Percentiles rank a stretch among this genome's conserved stretches.
Evolutionary conservation across 805 yeast species (phyloP).

Genomic region (Isabelozyma gotoi): DNA sequence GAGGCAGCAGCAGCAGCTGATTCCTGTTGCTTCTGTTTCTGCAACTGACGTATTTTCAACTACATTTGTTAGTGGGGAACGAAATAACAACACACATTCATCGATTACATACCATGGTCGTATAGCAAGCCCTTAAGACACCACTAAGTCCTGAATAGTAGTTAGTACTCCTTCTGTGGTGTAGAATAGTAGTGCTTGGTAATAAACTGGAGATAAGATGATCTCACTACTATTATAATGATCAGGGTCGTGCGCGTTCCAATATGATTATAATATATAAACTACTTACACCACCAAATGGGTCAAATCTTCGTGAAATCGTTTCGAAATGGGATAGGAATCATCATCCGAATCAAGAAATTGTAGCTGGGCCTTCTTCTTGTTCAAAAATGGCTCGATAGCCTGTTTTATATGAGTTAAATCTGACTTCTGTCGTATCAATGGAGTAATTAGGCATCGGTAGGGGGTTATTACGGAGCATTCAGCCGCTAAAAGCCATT

Average conservation of each 20-base stretch:
- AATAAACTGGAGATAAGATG: no score
- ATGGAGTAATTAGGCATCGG: slow-evolving; percentile 1
- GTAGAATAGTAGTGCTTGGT: no score
- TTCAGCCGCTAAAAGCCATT: slow-evolving; percentile 7
- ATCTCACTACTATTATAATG: background rate
- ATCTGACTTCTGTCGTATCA: background rate
- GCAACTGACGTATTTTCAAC: slow-evolving; percentile 61
- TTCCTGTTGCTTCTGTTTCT: slow-evolving; percentile 55
- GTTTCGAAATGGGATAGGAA: background rate
- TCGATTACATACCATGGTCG: background rate
- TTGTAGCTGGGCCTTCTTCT: background rate
- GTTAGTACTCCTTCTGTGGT: background rate
- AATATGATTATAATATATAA: no score
- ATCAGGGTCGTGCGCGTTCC: background rate
- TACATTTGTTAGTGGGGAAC: slow-evolving; percentile 16
- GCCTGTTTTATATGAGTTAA: background rate
- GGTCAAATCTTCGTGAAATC: background rate
- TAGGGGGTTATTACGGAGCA: slow-evolving; percentile 7
- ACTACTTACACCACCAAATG: background rate
- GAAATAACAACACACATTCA: no score
- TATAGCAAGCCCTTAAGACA: no score
- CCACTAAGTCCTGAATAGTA: no score
- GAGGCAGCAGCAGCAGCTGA: slow-evolving; percentile 23
- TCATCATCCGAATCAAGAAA: background rate
- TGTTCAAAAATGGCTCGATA: background rate